Percentiles rank a stretch among this genome's conserved stretches.
phyloP scores from a whole-genome alignment of 2,329 filamentous ascomycete genomes.

The Penicillium griseofulvum region DNA sequence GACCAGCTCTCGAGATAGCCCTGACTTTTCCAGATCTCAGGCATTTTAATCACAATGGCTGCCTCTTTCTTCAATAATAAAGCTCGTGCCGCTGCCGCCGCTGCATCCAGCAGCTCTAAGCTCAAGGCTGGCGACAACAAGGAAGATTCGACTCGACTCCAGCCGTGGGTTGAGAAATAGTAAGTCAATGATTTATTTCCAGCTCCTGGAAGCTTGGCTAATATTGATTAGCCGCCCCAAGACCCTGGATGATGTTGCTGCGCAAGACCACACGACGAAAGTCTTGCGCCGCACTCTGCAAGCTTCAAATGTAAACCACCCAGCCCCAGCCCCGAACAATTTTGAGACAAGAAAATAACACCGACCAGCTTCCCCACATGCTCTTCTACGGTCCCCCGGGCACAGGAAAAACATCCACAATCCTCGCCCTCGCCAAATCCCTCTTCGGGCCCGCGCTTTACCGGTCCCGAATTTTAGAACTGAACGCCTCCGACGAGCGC shows the following conservation, averaged over 20 bases:
- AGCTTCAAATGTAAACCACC: conserved; percentile 72
- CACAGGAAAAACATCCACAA: conserved; percentile 96
- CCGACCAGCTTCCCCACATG: conserved; percentile 81
- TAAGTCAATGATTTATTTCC: conserved; percentile 42
- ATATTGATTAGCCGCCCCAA: conserved; percentile 71
- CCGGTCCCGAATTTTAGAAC: conserved; percentile 90
- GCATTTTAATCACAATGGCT: conserved; percentile 49
- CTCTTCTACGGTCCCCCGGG: conserved; percentile 98
- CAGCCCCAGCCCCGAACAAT: background rate
- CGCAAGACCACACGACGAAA: conserved; percentile 94
- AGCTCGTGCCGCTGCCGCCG: conserved; percentile 70
- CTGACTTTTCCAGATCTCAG: background rate
- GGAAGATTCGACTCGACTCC: conserved; percentile 64
- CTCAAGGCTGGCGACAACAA: conserved; percentile 63
- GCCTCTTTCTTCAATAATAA: conserved; percentile 95
- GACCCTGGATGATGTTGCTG: conserved; percentile 88
- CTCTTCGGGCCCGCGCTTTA: conserved; percentile 95
- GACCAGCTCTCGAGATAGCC: background rate
- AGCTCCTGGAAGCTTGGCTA: background rate
- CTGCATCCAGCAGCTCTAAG: conserved; percentile 66
- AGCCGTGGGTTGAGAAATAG: conserved; percentile 99
- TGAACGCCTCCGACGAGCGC: conserved; percentile 98
- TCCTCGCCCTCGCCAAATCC: conserved; percentile 94
- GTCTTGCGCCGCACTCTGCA: conserved; percentile 90
- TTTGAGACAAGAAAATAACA: conserved; percentile 1